These are phyloP conservation scores for Globisporangium recalcitrans DNA, from an alignment of 352 stramenopile species.

Conservation along the genomic window DNA sequence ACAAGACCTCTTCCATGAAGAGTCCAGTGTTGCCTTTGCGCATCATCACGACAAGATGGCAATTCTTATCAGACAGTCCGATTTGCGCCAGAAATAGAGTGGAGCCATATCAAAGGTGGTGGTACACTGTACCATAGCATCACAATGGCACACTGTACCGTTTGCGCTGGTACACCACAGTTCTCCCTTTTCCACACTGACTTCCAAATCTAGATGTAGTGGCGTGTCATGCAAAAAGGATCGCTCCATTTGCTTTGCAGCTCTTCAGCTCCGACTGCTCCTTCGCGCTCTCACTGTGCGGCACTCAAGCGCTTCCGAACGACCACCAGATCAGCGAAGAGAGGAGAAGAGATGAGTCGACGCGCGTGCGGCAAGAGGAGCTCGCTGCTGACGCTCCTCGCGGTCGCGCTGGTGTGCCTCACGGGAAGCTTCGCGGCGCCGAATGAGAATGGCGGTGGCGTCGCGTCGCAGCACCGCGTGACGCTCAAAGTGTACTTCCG, in stretches of 20 bases:
- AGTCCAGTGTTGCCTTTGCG: not conserved
- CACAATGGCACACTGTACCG: not conserved
- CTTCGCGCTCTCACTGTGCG: not conserved
- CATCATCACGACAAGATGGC: not conserved
- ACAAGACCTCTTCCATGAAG: not conserved
- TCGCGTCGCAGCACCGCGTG: slow-evolving; percentile 41
- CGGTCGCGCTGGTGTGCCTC: not conserved
- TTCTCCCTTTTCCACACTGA: slow-evolving; percentile 2
- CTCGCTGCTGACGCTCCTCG: slow-evolving; percentile 5
- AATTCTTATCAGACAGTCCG: slow-evolving; percentile 7
- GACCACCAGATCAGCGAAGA: not conserved
- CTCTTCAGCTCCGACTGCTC: not conserved
- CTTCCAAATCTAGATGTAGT: not conserved
- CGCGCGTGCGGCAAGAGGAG: not conserved
- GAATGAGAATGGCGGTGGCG: slow-evolving; percentile 9
- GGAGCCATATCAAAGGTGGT: not conserved
- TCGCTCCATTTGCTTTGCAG: not conserved
- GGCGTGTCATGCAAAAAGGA: slow-evolving; percentile 4
- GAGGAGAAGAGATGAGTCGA: not conserved
- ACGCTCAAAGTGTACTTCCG: slow-evolving; percentile 65
- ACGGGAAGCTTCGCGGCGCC: not conserved
- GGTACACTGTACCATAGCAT: slow-evolving; percentile 9
- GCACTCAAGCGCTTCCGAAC: not conserved
- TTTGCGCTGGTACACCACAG: not conserved
- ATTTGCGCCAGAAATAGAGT: slow-evolving; percentile 3